phyloP scores from a whole-genome alignment of 257 asterid genomes.

The Nicotiana tabacum region DNA sequence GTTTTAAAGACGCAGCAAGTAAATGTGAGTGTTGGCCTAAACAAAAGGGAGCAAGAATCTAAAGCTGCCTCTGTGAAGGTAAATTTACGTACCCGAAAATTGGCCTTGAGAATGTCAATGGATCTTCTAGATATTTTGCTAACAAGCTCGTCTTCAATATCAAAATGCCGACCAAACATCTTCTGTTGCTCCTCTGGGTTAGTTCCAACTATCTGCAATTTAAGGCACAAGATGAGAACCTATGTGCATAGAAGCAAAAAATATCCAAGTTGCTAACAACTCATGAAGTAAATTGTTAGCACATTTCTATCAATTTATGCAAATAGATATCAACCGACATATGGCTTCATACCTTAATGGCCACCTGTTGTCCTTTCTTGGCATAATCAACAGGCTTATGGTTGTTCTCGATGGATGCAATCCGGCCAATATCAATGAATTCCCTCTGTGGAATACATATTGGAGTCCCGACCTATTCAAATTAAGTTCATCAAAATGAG shows the following conservation, averaged over 20 bases:
- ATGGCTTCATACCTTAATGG: conserved; percentile 69
- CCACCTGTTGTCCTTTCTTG: conserved; percentile 82
- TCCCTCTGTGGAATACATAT: conserved; percentile 78
- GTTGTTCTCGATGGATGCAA: conserved; percentile 86
- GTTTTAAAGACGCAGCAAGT: neutral
- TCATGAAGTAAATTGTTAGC: neutral
- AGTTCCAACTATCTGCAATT: conserved; percentile 64
- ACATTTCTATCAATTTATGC: neutral
- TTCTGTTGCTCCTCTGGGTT: conserved; percentile 89
- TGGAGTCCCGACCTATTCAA: conserved; percentile 27
- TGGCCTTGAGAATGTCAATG: conserved; percentile 79
- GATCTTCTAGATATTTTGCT: conserved; percentile 86
- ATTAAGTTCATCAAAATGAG: conserved; percentile 34
- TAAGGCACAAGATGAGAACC: neutral
- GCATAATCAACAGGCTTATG: conserved; percentile 87
- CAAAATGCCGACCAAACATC: conserved; percentile 96
- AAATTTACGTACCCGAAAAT: conserved; percentile 53
- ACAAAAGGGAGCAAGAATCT: neutral
- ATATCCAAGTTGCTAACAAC: conserved; percentile 22
- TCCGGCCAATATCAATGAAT: conserved; percentile 77
- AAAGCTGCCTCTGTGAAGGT: neutral
- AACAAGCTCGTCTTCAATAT: conserved; percentile 89
- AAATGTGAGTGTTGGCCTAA: neutral
- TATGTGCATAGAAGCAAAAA: neutral
- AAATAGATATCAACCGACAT: neutral